Evolutionary conservation across 1,139 yeast species (phyloP).

Genomic region (Sugiyamaella grinbergsii): DNA sequence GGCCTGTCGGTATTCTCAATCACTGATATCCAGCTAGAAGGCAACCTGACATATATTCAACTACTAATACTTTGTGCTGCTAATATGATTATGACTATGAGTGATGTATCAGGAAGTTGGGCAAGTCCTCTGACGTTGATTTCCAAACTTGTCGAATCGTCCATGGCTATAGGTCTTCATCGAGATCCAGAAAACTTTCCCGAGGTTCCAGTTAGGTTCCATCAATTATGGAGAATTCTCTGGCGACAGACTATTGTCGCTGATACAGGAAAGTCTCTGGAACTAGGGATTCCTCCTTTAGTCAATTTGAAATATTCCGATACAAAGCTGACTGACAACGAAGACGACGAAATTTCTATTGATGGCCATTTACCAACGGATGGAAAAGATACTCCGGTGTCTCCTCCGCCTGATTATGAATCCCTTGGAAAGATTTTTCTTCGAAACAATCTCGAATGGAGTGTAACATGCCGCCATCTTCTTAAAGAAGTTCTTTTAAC

Average conservation of each 20-base stretch:
- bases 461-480: slow-evolving; percentile 20
- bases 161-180: slow-evolving; percentile 30
- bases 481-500: slow-evolving; percentile 25
- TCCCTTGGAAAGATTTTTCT: slow-evolving; percentile 15
- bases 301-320: slow-evolving; percentile 28
- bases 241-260: slow-evolving; percentile 31
- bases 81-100: slow-evolving; percentile 23
- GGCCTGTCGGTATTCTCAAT: slow-evolving; percentile 21
- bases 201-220: slow-evolving; percentile 22
- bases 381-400: slow-evolving; percentile 9
- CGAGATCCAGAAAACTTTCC: slow-evolving; percentile 29
- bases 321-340: slow-evolving; percentile 24
- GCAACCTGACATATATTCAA: slow-evolving; percentile 27
- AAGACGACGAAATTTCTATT: slow-evolving; percentile 3
- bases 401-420: slow-evolving; percentile 11
- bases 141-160: slow-evolving; percentile 25
- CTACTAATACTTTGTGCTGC: slow-evolving; percentile 24
- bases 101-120: slow-evolving; percentile 25
- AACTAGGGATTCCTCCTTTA: slow-evolving; percentile 26
- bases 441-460: slow-evolving; percentile 22
- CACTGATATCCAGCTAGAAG: slow-evolving; percentile 26
- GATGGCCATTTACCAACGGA: slow-evolving; percentile 12
- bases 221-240: slow-evolving; percentile 27
- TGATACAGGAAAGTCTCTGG: slow-evolving; percentile 27
- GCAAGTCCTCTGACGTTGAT: slow-evolving; percentile 17